Evolutionary conservation across 495 filamentous ascomycete species (phyloP), one percentile per base, ranked within the genome.

Genomic region (Tuber magnatum): DNA sequence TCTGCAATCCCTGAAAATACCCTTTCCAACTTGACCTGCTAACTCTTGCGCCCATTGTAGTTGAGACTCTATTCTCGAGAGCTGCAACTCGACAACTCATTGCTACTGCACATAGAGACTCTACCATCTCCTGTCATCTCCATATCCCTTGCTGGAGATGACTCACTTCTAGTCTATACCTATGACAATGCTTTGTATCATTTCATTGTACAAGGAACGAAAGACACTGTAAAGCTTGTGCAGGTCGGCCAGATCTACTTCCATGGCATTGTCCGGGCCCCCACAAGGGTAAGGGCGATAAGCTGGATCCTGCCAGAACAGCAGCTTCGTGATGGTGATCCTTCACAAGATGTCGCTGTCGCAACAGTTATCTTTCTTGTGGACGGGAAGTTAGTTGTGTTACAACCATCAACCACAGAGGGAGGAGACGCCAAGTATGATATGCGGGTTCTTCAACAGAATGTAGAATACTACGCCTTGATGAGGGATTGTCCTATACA

Each of bases 171-270:
- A 38, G 94, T 97, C 68, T 99, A 98, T 82, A 98, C 96, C 1
- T 93, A 96, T 82, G 94, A 97, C 81, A 99, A 99, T 83, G 89
- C 96, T 39, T 88, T 99, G 22, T 95, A 97, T 77, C 96, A 99
- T 80, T 99, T 92, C 83, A 88, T 98, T 74, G 93, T 99, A 74
- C 89, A 86, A 71, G 89, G 91, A 0, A 86, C 87, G n/a, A 86
- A 88, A 9, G 89, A 89, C 43, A 85, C 87, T 14, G 88, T 97
- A n/a, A 89, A 88, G 69, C 87, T 98, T 40, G 88, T 97, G 28
- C 92, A 94, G 78, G 94, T 98, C 40, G 95, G 96, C 24, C 96
- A 97, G 82, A 98, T 98, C 74, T 93, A 93, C 39, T 94, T 99
- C 78, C 91, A 98, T 83, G 96, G 96, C 44, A 97, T 99, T 79